A percentile compares a stretch with the other conserved stretches of the same genome.
Evolutionary conservation across 805 yeast genomes (phyloP).

Genomic region (Yamadazyma laniorum): DNA sequence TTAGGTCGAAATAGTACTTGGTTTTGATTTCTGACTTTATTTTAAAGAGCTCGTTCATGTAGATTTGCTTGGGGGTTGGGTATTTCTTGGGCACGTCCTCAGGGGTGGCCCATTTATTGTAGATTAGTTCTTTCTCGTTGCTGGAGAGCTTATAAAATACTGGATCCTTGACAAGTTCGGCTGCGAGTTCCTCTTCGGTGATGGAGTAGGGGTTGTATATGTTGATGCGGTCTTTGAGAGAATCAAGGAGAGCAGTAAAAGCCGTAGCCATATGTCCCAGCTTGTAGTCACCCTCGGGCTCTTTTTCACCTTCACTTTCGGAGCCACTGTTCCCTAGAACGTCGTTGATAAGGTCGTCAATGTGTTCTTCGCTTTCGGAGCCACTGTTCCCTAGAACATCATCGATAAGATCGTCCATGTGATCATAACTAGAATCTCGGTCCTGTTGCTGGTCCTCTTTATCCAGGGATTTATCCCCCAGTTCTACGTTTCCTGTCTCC

Average conservation of each 20-base stretch:
- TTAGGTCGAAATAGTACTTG: constrained; percentile 27
- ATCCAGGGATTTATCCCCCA: not conserved
- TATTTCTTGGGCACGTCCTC: constrained; percentile 2
- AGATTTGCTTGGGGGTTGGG: constrained; percentile 18
- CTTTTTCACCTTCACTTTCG: not conserved
- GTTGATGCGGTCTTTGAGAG: constrained; percentile 23
- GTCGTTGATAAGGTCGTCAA: constrained; percentile 10
- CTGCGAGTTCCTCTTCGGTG: constrained; percentile 34
- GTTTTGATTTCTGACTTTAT: constrained; percentile 29
- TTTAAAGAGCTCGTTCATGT: constrained; percentile 25
- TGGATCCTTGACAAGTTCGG: constrained; percentile 26
- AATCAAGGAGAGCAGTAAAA: constrained; percentile 27
- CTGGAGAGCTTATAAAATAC: constrained; percentile 26
- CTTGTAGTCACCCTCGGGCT: constrained; percentile 3
- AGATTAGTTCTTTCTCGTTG: constrained; percentile 21
- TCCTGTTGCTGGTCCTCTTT: not conserved
- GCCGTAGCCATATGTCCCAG: not conserved
- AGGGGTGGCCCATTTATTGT: constrained; percentile 24
- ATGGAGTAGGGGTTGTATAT: constrained; percentile 38
- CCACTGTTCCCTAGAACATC: constrained; percentile 1
- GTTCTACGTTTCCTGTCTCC: too few relatives aligned
- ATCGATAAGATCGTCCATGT: too few relatives aligned
- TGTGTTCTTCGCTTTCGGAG: constrained; percentile 1
- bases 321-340: constrained; percentile 4
- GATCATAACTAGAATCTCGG: too few relatives aligned